Base-by-base conservation (phyloP, 306 rosid species). In the Lotus japonicus region DNA sequence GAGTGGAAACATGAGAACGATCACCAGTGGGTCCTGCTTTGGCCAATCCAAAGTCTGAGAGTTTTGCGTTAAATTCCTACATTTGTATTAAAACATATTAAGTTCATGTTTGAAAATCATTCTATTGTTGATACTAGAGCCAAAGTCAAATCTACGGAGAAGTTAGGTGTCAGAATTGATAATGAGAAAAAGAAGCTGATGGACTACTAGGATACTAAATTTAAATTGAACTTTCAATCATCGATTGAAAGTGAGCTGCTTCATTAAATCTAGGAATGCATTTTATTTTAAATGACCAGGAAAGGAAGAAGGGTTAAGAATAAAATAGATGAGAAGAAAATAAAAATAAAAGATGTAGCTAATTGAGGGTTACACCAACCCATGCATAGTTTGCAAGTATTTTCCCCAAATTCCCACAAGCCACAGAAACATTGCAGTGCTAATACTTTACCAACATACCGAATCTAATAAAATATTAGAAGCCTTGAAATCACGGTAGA, bases 21-120 rank as follows among this genome's bases (percentile, higher is more conserved):
- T 90, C 97, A 35, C 95, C 97, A n/a, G 95, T 90, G 10, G 97
- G 98, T 28, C 97, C 98, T 7, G 87, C 96, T 81, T 88, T 94
- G 6, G 96, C 98, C 82, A 94, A 81, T 62, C 98, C 97, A 72
- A 94, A 94, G 76, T 94, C 97, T 4, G 97, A 90, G 62, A 94
- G 95, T 82, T 88, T 94, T 3, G 97, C 92, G 42, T 88, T 94
- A 71, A 86, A 90, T 8, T 90, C 96, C 98, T 94, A 85, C 53
- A 77, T 66, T 77, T 56, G 31, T 58, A 52, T 41, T 13, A 15
- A 41, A 12, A n/a, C 42, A 53, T 33, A 62, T 66, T 51, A 49
- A 9, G 36, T 5, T 31, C 7, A 5, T 31, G 7, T 31, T 31
- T 31, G 36, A 1, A 31, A 31, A 31, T 5, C 36, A 0, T 31